Base-by-base conservation (phyloP, 495 filamentous ascomycete genomes). In the Apiosordaria backusii region DNA sequence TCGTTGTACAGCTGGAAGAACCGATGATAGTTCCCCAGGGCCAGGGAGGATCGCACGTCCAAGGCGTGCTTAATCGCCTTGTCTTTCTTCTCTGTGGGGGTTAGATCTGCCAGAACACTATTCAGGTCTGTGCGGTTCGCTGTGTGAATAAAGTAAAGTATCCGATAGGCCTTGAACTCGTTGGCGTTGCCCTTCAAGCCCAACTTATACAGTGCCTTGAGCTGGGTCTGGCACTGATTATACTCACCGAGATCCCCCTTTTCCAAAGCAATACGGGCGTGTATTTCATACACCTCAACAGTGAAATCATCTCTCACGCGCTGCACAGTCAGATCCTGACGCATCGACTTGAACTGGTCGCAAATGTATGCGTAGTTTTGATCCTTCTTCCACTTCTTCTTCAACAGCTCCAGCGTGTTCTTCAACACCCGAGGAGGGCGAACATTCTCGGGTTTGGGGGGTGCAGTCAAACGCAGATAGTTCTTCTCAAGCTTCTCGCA, bases 161-260 rank as follows among this genome's bases (percentile, higher is more conserved):
- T 98, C 86, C 96, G 96, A 87, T 99, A 99, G 66, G 94, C 96
- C 86, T 93, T 92, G 81, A 99, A 99, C 78, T 99, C 95, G 75
- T 89, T 89, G 64, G 93, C 86, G 81, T 96, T 91, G 66, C 96
- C 96, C 74, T 90, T 91, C 67, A 97, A 82, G 68, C 90, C 88
- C 79, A 90, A 86, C 76, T 84, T 84, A 77, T 99, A 97, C 70
- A 99, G 83, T 64, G 89, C 91, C 74, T 91, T 90, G 73, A 99
- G 86, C 81, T 98, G 95, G 67, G 95, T 97, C 83, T 98, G 96
- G 78, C 95, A 99, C 86, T 99, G 95, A 84, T 99, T 99, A 92
- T 98, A 99, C 95, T 99, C 95, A 99, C 95, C 94, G 82, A 97
- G 85, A 84, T 99, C 95, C 76, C 90, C 93, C 86, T 96, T 97